Base-by-base conservation (phyloP, 495 filamentous ascomycete species). In the Penicillium alfredii region DNA sequence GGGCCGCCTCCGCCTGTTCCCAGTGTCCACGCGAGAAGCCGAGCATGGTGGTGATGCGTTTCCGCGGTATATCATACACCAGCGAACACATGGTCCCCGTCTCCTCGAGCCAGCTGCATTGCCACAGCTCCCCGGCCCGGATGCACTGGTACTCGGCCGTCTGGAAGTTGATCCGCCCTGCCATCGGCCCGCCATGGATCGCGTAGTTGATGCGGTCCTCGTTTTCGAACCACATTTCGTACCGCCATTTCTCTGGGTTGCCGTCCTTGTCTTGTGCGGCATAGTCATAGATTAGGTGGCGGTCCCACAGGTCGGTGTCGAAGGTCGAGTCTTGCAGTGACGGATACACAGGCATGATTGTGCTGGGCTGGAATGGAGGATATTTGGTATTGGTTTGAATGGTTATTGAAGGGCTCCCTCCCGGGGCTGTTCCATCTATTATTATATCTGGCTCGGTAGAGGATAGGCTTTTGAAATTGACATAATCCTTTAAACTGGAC, bases 151-250 rank as follows among this genome's bases (percentile, higher is more conserved):
- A 66, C 4, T 53, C 53, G 1, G 55, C 64, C 5, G 54, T 33
- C 32, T 64, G 62, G 47, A 51, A 64, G 31, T 66, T 66, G 26
- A 51, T 48, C 2, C 60, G 53, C 1, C 61, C 62, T 2, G 60
- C 64, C 56, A 67, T 64, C 2, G 60, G 61, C 2, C 62, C 58
- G 10, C 62, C 54, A 31, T 68, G 63, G 29, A 69, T 68, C 28
- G 58, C 49, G 34, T 69, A 66, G 34, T 65, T 59, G 38, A 63
- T 63, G 4, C 61, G 54, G 31, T 61, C 55, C 6, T 55, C 50
- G 34, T 63, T 63, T 30, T 61, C 57, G 44, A 67, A 68, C 57
- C 60, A 65, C 57, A 66, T 60, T 25, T 67, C 63, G 39, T 68
- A 66, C 10, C 60, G 59, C 65, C 63, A 66, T 47, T 60, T 68